Evolutionary conservation across 768 basidiomycete species (phyloP), one percentile per base, ranked within the genome.

Genomic region (Mycena amicta): DNA sequence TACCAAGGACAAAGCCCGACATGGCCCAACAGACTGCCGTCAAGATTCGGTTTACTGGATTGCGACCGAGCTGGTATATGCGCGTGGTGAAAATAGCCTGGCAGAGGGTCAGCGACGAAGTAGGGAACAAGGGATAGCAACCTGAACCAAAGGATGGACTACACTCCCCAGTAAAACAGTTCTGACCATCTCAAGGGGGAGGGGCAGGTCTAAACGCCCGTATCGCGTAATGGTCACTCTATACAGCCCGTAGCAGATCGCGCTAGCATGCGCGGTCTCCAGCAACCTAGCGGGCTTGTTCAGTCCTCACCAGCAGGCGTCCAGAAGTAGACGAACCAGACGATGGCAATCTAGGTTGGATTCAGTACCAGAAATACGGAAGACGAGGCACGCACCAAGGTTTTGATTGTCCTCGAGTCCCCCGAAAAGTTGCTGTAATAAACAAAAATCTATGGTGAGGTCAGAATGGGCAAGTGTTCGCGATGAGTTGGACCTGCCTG

Each of bases 101-200:
- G 25, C 26, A 39, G 31, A 18, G 5, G 16, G 5, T 54, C 26
- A 25, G 20, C 41, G 41, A 12, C 20, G 41, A 15, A 41, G 23
- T 5, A 16, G 5, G 29, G 26, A 4, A n/a, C 26, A 16, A 31
- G 4, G 23, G 2, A 31, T 26, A 13, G 26, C 15, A 29, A 57
- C 61, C 61, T 62, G 62, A 25, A 64, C 62, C 33, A 64, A n/a
- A 2, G 62, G 62, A 39, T 64, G 62, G 15, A 60, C 50, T 23
- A 26, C 43, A 27, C 56, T 57, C 27, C 62, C 62, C 13, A 64
- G 59, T n/a, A 64, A 54, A 23, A 53, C 62, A 16, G 59, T 55
- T 22, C 25, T 55, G 31, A 47, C 51, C 50, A 64, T 1, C 27
- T 60, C 59, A 5, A 54, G 37, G 13, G 62, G 62, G 28, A 64